Evolutionary conservation across 345 rosid genomes (phyloP).

Genomic region (Aegle marmelos): DNA sequence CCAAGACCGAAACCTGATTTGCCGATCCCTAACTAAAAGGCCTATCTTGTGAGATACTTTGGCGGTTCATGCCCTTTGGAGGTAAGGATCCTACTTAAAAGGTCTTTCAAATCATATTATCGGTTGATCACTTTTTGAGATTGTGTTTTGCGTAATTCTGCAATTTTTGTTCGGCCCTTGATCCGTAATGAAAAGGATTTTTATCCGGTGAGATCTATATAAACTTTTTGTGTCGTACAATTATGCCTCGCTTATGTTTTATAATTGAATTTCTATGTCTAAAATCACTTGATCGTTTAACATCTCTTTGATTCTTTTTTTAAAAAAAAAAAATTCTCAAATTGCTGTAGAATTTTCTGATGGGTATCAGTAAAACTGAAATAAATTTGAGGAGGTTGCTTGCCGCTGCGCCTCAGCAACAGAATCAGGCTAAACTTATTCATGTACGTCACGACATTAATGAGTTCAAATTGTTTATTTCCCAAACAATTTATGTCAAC

Average conservation of each 20-base stretch:
- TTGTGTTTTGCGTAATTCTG: no score
- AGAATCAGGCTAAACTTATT: conserved; percentile 70
- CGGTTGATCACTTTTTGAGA: no score
- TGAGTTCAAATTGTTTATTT: neutral
- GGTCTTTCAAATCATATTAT: no score
- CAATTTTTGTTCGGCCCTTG: no score
- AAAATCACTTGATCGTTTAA: neutral
- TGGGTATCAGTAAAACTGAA: conserved; percentile 80
- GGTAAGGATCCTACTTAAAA: conserved; percentile 62
- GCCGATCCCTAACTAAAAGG: conserved; percentile 60
- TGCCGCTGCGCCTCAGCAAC: conserved; percentile 67
- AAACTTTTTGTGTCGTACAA: neutral
- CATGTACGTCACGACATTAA: conserved; percentile 40
- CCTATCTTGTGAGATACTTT: conserved; percentile 42
- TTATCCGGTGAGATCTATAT: neutral
- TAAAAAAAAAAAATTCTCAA: no score
- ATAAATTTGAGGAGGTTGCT: conserved; percentile 75
- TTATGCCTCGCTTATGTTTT: neutral
- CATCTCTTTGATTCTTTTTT: neutral
- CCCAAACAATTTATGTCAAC: neutral
- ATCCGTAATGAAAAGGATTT: no score
- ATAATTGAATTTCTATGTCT: neutral
- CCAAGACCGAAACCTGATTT: conserved; percentile 1
- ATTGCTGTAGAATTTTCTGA: conserved; percentile 20
- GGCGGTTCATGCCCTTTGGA: conserved; percentile 58